These are phyloP conservation scores for Camellia sinensis DNA, from an alignment of 148 eudicot species.

Conservation along the genomic window DNA sequence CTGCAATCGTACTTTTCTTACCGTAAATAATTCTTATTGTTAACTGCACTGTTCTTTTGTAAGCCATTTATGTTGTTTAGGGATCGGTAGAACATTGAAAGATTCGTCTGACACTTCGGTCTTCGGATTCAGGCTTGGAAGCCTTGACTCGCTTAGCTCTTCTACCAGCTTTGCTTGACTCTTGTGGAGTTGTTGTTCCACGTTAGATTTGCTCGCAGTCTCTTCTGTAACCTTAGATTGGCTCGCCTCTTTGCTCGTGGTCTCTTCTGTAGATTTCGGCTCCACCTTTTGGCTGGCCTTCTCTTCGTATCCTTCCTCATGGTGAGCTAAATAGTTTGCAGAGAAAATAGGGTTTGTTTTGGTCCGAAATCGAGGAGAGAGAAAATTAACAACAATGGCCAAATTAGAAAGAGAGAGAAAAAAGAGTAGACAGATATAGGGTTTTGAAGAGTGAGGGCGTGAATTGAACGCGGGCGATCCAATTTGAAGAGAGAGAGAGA, in stretches of 20 bases:
- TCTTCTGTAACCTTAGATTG: constrained; percentile 11
- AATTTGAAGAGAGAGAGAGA: constrained; percentile 1
- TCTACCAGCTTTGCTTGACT: constrained; percentile 14
- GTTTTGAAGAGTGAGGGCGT: constrained; percentile 8
- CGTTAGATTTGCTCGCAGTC: background rate
- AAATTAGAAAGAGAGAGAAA: background rate
- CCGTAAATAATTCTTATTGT: too few species aligned
- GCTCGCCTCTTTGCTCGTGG: constrained; percentile 6
- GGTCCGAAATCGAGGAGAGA: background rate
- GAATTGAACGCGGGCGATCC: constrained; percentile 18
- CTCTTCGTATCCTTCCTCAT: constrained; percentile 55
- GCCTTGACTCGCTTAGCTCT: constrained; percentile 35
- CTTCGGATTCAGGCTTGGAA: constrained; percentile 45
- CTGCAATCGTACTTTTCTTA: too few species aligned
- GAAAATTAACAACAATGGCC: background rate
- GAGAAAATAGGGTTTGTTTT: background rate
- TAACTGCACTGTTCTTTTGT: too few species aligned
- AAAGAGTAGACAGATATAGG: background rate
- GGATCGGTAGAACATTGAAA: too few species aligned
- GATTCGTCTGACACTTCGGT: too few species aligned
- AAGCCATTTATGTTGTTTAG: too few species aligned
- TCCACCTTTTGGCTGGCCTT: constrained; percentile 30
- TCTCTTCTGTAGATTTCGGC: constrained; percentile 16
- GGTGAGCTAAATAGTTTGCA: background rate
- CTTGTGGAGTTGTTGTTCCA: background rate